These are phyloP conservation scores for Antrodiella citrinella DNA, from an alignment of 768 basidiomycete species.

Conservation along the genomic window DNA sequence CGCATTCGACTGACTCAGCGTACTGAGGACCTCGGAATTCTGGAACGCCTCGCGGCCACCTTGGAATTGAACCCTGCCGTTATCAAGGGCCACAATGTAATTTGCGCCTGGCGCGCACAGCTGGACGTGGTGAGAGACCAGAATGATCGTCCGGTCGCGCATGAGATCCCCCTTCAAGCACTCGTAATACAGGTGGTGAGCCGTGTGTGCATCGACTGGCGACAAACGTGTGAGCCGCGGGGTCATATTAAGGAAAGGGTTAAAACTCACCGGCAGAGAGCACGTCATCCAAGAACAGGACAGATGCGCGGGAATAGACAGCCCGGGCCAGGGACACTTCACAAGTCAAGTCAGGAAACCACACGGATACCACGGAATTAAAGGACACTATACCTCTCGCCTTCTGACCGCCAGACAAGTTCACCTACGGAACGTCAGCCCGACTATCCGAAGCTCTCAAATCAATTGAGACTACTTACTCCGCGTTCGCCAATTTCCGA, in stretches of 20 bases:
- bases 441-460: neutral
- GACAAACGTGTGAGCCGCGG: neutral
- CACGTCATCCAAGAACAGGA: conserved; percentile 82
- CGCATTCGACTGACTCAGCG: conserved; percentile 52
- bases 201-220: conserved; percentile 78
- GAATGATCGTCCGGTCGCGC: conserved; percentile 69
- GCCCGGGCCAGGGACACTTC: conserved; percentile 73
- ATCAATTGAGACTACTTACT: conserved; percentile 28
- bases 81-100: conserved; percentile 79
- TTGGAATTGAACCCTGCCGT: conserved; percentile 69
- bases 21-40: conserved; percentile 54
- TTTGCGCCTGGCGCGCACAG: conserved; percentile 73
- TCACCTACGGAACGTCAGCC: conserved; percentile 23
- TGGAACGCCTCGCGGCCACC: conserved; percentile 62
- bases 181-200: conserved; percentile 71
- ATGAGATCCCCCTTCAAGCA: conserved; percentile 78
- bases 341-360: neutral
- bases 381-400: conserved; percentile 37
- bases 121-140: conserved; percentile 94
- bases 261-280: conserved; percentile 33
- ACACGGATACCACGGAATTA: neutral
- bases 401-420: conserved; percentile 47
- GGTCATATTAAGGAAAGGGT: neutral
- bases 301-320: conserved; percentile 80
- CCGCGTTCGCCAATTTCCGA: conserved; percentile 86